Percentiles rank a stretch among this genome's conserved stretches.
These are phyloP conservation scores for Ophiostoma perfectum DNA, from an alignment of 2,329 filamentous ascomycete genomes.

Conservation along the genomic window DNA sequence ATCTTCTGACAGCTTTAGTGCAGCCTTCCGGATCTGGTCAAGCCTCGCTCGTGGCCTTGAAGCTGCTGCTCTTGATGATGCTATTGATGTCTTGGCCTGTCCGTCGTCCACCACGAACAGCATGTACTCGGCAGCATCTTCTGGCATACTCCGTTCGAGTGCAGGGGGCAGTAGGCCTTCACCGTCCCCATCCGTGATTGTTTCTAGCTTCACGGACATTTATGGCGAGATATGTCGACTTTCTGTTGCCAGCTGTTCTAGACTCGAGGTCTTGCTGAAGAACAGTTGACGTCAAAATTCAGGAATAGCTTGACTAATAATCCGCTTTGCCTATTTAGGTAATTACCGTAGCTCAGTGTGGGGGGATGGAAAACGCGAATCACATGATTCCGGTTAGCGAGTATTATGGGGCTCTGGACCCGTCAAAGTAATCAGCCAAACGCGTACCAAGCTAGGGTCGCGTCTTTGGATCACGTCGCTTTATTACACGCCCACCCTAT, in stretches of 20 bases:
- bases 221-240: neutral
- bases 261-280: neutral
- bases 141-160: constrained; percentile 47
- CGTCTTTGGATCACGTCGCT: neutral
- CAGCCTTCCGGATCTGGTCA: constrained; percentile 65
- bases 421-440: neutral
- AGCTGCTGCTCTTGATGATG: constrained; percentile 37
- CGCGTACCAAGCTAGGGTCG: constrained; percentile 6
- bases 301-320: constrained; percentile 2
- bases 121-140: constrained; percentile 82
- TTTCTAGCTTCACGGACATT: neutral
- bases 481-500: neutral
- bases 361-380: neutral
- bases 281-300: constrained; percentile 10
- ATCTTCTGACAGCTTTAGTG: constrained; percentile 55
- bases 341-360: neutral
- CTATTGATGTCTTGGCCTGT: constrained; percentile 30
- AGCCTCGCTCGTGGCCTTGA: constrained; percentile 57
- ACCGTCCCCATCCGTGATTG: neutral
- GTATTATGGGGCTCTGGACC: neutral
- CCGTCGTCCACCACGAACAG: constrained; percentile 61
- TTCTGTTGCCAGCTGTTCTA: neutral
- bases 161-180: neutral
- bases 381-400: neutral
- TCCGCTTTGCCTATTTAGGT: neutral